Evolutionary conservation across 2,329 filamentous ascomycete genomes (phyloP).

Genomic region (Alternaria brassicicola): DNA sequence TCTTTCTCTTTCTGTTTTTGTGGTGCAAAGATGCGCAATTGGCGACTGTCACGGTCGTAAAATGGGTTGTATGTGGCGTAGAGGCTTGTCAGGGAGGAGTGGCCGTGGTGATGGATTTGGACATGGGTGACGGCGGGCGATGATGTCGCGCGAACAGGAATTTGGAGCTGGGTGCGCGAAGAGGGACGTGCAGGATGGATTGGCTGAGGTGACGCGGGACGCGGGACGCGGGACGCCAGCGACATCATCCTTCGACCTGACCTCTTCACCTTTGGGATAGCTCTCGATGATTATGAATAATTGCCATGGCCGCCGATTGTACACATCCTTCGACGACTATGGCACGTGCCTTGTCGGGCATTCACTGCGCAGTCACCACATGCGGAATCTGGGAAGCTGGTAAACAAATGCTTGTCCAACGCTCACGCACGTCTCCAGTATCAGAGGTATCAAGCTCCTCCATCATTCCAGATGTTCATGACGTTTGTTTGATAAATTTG

Average conservation of each 20-base stretch:
- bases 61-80: neutral
- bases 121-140: conserved; percentile 2
- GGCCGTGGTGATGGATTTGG: neutral
- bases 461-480: no score
- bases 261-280: neutral
- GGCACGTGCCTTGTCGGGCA: no score
- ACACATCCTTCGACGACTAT: no score
- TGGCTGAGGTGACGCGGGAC: neutral
- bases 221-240: neutral
- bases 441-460: no score
- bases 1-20: neutral
- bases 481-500: no score
- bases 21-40: neutral
- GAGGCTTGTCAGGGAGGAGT: neutral
- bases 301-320: neutral
- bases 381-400: no score
- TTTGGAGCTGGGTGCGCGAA: conserved; percentile 16
- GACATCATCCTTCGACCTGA: neutral
- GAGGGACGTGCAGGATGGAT: conserved; percentile 2
- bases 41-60: neutral
- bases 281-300: neutral
- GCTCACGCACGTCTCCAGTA: no score
- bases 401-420: no score
- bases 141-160: conserved; percentile 6
- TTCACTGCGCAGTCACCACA: no score